Base-by-base conservation (phyloP, 768 basidiomycete genomes). In the Amyloporia xantha region DNA sequence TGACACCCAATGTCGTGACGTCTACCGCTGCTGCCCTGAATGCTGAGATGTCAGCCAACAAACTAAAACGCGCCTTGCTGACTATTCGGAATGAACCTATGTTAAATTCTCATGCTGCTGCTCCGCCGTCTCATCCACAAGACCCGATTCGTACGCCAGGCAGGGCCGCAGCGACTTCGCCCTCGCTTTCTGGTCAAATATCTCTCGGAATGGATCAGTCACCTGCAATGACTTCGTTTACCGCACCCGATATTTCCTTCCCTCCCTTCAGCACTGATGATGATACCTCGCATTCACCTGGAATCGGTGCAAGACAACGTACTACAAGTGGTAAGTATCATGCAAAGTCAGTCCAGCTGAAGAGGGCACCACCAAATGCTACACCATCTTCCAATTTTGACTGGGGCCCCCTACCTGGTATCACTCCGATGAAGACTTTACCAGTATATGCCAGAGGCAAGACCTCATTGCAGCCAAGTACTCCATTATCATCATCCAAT, bases 21-120 rank as follows among this genome's bases (percentile, higher is more conserved):
- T 82, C 81, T 4, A 88, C 89, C 0, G 86, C 88, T 0, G 86
- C 86, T 1, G 88, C 91, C 20, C 70, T 93, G 41, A 86, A 88
- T 51, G 83, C 87, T 0, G 91, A 92, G 64, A 73, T 85, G 25
- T 78, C 84, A 5, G 84, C 84, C 1, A 76, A 78, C 43, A 76
- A 71, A 51, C 71, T 92, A 48, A 91, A 91, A 66, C 71, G 71
- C 4, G 82, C 82, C 0, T 70, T 92, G 7, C 65, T 90, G 20
- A 61, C 69, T 5, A 73, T 72, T 1, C 77, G 88, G 27, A 73
- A 72, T 48, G 73, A 80, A 52, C 89, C 90, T 0, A 65, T 86
- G 28, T 64, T 91, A 35, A 91, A 87, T 59, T 76, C 68, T 5
- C 76, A 71, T 47, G 81, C 76, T 1, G 57, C 54, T 1, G 48